phyloP scores from a whole-genome alignment of 148 eudicot genomes.

The Cornus controversa region DNA sequence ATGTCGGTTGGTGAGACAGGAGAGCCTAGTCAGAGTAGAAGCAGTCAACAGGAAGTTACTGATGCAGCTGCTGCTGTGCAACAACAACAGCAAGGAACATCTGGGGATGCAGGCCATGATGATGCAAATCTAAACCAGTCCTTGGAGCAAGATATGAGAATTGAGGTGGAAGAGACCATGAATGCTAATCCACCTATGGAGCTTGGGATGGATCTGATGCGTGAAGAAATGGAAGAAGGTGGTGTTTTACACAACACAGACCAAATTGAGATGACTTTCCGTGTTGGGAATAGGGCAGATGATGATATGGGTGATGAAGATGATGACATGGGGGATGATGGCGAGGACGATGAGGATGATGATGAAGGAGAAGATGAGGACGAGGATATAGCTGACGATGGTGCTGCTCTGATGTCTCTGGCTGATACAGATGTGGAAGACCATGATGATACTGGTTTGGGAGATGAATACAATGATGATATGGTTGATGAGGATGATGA shows the following conservation, averaged over 20 bases:
- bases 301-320: slow-evolving; percentile 89
- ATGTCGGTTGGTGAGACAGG: slow-evolving; percentile 30
- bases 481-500: slow-evolving; percentile 94
- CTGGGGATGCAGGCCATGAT: slow-evolving; percentile 39
- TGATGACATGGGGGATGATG: slow-evolving; percentile 96
- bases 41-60: slow-evolving; percentile 37
- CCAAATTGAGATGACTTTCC: slow-evolving; percentile 71
- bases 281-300: slow-evolving; percentile 71
- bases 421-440: slow-evolving; percentile 96
- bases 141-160: slow-evolving; percentile 63
- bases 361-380: slow-evolving; percentile 95
- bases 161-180: slow-evolving; percentile 43
- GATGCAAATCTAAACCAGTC: slow-evolving; percentile 41
- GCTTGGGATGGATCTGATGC: slow-evolving; percentile 61
- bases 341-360: slow-evolving; percentile 81
- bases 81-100: slow-evolving; percentile 34
- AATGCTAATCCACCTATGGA: slow-evolving; percentile 44
- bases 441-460: slow-evolving; percentile 85
- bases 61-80: slow-evolving; percentile 40
- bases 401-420: slow-evolving; percentile 87
- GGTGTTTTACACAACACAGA: slow-evolving; percentile 48
- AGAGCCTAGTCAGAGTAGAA: slow-evolving; percentile 38
- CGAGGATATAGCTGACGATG: slow-evolving; percentile 92
- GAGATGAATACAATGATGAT: slow-evolving; percentile 91
- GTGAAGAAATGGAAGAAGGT: slow-evolving; percentile 74